These are phyloP conservation scores for Xylaria sp. DNA, from an alignment of 2,329 filamentous ascomycete species.

Conservation along the genomic window DNA sequence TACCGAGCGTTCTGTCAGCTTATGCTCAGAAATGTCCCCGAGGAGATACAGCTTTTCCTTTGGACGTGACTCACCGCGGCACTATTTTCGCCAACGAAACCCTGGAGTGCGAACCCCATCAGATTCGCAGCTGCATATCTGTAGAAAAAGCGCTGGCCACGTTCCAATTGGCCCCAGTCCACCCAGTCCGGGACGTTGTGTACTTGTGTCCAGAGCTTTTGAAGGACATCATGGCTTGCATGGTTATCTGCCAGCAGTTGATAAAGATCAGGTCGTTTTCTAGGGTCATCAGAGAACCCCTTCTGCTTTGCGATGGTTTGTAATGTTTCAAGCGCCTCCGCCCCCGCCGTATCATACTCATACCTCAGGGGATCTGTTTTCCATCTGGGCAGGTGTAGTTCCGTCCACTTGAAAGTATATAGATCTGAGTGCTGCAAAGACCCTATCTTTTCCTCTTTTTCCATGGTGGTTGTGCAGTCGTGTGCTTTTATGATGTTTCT, in stretches of 20 bases:
- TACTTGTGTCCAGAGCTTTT: constrained; percentile 66
- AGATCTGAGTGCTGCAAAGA: constrained; percentile 22
- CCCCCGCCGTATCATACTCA: constrained; percentile 25
- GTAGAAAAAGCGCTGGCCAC: constrained; percentile 73
- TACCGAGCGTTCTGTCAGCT: not conserved
- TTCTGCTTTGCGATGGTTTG: constrained; percentile 29
- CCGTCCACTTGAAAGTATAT: constrained; percentile 28
- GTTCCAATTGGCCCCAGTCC: constrained; percentile 72
- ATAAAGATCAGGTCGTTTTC: constrained; percentile 33
- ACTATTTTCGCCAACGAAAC: constrained; percentile 53
- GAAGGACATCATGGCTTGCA: constrained; percentile 16
- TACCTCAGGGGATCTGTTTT: constrained; percentile 31
- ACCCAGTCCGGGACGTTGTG: constrained; percentile 73
- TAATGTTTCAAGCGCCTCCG: constrained; percentile 22
- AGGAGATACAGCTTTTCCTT: not conserved
- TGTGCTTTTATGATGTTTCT: not conserved
- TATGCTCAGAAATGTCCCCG: not conserved
- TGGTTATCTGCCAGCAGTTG: constrained; percentile 28
- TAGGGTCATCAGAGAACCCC: constrained; percentile 29
- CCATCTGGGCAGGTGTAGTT: constrained; percentile 35
- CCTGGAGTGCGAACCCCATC: constrained; percentile 59
- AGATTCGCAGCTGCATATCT: constrained; percentile 71
- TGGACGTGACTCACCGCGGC: constrained; percentile 55
- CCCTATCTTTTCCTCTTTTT: constrained; percentile 20
- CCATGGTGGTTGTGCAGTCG: constrained; percentile 9